Evolutionary conservation across 164 flowering plant species (phyloP), one percentile per base, ranked within the genome.

Genomic region (Dillenia turbinata): DNA sequence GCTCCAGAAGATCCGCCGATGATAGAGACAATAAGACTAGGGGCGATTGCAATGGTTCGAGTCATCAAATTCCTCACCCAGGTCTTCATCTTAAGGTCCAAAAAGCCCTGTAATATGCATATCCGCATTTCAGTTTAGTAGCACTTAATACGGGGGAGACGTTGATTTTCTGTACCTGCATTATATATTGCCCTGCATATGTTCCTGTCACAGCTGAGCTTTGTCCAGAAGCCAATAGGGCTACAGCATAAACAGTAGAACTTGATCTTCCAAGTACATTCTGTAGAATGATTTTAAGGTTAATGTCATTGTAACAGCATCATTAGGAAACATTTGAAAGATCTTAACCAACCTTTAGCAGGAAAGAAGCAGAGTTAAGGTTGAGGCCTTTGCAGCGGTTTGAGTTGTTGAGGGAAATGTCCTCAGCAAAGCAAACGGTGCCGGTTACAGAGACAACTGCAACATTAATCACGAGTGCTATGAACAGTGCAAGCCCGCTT

Each of bases 41-140:
- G 76, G 19, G 60, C 56, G 10, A 73, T 73, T 10, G 76, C 72
- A 33, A 73, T 73, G 66, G 63, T 60, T 46, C 76, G 59, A n/a
- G 76, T 73, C 58, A 73, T 22, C 43, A 73, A 64, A 48, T 73
- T 73, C 59, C 76, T 64, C 10, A 56, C 2, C 76, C 76, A 73
- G 9, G 9, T 64, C 60, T 22, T 60, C 72, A 73, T 64, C 59
- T 68, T 73, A 1, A 73, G 54, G n/a, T 73, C 69, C 76, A 73
- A 68, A 62, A 73, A 73, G 6, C 76, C 76, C 76, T 73, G 26
- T 33, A 1, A 13, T 51, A 50, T 9, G 13, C 13, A 47, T 48
- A 15, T 12, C 8, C n/a, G 22, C 9, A 51, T 51, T 51, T 51
- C 54, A 51, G 17, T 1, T 14, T 12, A 2, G 5, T 48, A 13